Base-by-base conservation (phyloP, 2,329 filamentous ascomycete genomes). In the Cercospora brassicicola region DNA sequence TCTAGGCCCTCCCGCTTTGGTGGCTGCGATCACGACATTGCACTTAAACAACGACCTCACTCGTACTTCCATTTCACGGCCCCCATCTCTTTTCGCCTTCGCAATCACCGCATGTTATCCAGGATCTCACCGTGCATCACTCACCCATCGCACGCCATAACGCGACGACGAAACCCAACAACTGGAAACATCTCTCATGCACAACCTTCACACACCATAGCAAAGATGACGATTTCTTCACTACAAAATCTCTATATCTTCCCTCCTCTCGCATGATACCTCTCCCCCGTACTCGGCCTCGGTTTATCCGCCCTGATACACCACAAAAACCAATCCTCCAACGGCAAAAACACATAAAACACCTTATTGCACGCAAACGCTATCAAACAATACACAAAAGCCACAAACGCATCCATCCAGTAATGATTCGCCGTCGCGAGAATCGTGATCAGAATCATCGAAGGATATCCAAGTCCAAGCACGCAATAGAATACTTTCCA, bases 371-470 rank as follows among this genome's bases (percentile, higher is more conserved):
- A 80, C 3, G 78, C 48, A 69, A 83, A 85, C 4, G 82, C 81
- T 9, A 84, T 64, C n/a, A 80, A 75, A 51, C 68, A 70, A 59
- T 69, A 69, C 2, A 83, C 82, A 31, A 83, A 83, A 10, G 84
- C 84, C 9, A 84, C 79, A 42, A 82, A 68, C 0, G 84, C 84
- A 72, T 86, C 84, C 67, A 86, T 78, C 79, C 83, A 84, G 75
- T 85, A 89, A 73, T 86, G 87, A 71, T 89, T 89, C 30, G 86
- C 87, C 0, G 87, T 88, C 11, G 86, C 84, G 18, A 89, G 82
- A 66, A 89, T 88, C 31, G 84, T 84, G 0, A 84, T 80, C 59
- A 89, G 74, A 62, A 88, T 86, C 73, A 85, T 82, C 4, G 77
- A 72, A 1, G 86, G 86, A 73, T 88, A 88, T 57, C 80, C 78